Evolutionary conservation across 805 yeast genomes (phyloP).

Genomic region (Pichia insulana): DNA sequence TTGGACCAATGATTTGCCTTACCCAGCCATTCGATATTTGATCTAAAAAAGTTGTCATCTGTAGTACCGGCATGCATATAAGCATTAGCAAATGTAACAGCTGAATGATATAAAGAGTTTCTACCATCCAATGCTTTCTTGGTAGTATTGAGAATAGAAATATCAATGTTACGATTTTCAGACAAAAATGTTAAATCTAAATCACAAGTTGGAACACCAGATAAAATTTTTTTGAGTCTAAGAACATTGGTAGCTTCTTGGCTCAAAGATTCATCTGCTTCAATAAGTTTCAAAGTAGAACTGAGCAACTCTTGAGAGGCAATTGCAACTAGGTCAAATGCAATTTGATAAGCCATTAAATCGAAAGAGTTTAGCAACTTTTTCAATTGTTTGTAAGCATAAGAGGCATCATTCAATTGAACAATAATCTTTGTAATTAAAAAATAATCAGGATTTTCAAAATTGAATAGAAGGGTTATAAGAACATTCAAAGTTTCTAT

Average conservation of each 20-base stretch:
- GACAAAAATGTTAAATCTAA: slow-evolving; percentile 79
- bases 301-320: slow-evolving; percentile 85
- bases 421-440: slow-evolving; percentile 79
- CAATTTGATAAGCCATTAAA: slow-evolving; percentile 80
- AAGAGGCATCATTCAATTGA: slow-evolving; percentile 67
- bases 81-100: slow-evolving; percentile 90
- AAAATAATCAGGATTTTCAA: slow-evolving; percentile 69
- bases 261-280: slow-evolving; percentile 22
- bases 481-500: slow-evolving; percentile 52
- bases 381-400: slow-evolving; percentile 64
- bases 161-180: slow-evolving; percentile 82
- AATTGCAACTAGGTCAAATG: slow-evolving; percentile 85
- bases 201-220: slow-evolving; percentile 94
- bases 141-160: slow-evolving; percentile 70
- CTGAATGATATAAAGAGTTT: slow-evolving; percentile 90
- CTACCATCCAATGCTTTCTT: slow-evolving; percentile 81
- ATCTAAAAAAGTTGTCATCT: slow-evolving; percentile 83
- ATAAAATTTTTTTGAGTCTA: slow-evolving; percentile 53
- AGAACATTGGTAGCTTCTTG: slow-evolving; percentile 18
- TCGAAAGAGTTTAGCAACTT: slow-evolving; percentile 37
- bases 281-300: slow-evolving; percentile 36
- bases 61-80: slow-evolving; percentile 95
- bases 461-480: slow-evolving; percentile 48
- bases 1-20: slow-evolving; percentile 99
- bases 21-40: slow-evolving; percentile 90